Percentiles rank a stretch among this genome's conserved stretches.
phyloP scores from a whole-genome alignment of 2,329 filamentous ascomycete genomes.

The Sclerotinia trifoliorum region DNA sequence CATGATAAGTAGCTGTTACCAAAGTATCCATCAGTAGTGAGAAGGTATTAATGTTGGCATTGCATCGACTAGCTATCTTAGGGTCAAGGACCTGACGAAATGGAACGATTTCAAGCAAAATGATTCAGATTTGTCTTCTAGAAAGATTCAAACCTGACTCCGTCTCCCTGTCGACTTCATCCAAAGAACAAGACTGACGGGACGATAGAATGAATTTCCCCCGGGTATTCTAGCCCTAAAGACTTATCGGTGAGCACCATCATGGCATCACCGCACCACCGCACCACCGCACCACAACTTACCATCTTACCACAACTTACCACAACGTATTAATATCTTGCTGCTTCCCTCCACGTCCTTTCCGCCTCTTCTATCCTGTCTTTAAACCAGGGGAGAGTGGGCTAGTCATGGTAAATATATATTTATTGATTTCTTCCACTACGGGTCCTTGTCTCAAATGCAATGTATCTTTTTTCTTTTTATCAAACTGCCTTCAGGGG shows the following conservation, averaged over 20 bases:
- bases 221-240: conserved; percentile 10
- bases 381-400: not conserved
- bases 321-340: not conserved
- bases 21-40: not conserved
- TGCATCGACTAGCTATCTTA: no score
- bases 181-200: not conserved
- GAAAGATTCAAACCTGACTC: conserved; percentile 4
- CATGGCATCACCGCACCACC: no score
- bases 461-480: not conserved
- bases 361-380: not conserved
- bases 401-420: not conserved
- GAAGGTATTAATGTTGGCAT: no score
- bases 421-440: not conserved
- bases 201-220: not conserved
- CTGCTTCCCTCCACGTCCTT: not conserved
- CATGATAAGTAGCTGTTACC: not conserved
- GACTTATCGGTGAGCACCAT: conserved; percentile 4
- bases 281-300: not conserved
- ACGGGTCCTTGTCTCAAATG: conserved; percentile 8
- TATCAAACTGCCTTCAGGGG: not conserved
- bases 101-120: not conserved
- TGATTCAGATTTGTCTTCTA: conserved; percentile 14
- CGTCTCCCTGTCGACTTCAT: not conserved
- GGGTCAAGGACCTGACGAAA: not conserved
- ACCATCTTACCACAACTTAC: no score